phyloP scores from a whole-genome alignment of 176 grass and related monocot species.

The Saccharum officinarum region DNA sequence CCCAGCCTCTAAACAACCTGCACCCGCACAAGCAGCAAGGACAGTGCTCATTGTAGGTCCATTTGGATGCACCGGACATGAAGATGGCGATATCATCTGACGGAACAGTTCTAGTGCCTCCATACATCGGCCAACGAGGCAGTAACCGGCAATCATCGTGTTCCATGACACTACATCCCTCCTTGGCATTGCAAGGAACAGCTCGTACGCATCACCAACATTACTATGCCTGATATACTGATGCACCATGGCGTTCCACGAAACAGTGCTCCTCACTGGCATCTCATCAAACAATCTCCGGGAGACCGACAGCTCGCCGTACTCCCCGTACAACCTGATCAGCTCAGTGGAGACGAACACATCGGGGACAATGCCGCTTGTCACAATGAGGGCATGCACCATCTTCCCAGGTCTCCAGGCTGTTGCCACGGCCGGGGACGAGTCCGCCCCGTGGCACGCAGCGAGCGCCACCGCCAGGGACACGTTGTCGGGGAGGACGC shows the following conservation, averaged over 20 bases:
- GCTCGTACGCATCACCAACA: conserved; percentile 30
- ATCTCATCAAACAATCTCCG: conserved; percentile 44
- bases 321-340: conserved; percentile 51
- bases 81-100: conserved; percentile 51
- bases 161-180: conserved; percentile 75
- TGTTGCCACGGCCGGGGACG: not conserved
- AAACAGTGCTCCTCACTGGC: conserved; percentile 38
- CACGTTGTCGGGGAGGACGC: conserved; percentile 48
- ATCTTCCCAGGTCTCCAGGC: conserved; percentile 38
- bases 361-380: conserved; percentile 43
- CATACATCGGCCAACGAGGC: conserved; percentile 30
- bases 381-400: conserved; percentile 51
- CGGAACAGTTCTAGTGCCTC: conserved; percentile 63
- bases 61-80: conserved; percentile 45
- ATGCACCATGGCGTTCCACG: conserved; percentile 73
- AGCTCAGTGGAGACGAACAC: conserved; percentile 65
- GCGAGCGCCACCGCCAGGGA: conserved; percentile 44
- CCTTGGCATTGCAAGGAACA: conserved; percentile 59
- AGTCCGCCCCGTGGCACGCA: conserved; percentile 26
- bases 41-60: conserved; percentile 57
- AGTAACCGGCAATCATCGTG: conserved; percentile 65
- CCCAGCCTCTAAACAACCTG: conserved; percentile 58
- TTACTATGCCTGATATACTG: conserved; percentile 63
- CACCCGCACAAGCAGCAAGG: conserved; percentile 54
- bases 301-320: conserved; percentile 37